phyloP scores from a whole-genome alignment of 1,284 basidiomycete species.

The Trichosporon sp. region DNA sequence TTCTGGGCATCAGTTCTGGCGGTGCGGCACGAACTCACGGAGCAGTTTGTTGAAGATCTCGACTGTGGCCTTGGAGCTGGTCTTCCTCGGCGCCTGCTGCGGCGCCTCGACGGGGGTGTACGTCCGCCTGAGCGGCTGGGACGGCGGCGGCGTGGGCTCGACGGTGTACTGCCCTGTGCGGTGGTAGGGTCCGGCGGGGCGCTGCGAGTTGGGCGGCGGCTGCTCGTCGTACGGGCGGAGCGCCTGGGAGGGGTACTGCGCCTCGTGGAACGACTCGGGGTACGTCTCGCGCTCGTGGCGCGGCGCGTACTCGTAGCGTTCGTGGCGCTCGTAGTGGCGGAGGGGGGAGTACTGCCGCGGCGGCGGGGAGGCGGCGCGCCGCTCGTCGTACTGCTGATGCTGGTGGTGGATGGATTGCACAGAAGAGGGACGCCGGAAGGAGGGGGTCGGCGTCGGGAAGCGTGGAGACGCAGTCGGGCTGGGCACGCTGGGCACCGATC shows the following conservation, averaged over 20 bases:
- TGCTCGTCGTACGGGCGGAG: background rate
- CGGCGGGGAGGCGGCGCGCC: background rate
- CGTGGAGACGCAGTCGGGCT: background rate
- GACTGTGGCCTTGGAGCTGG: background rate
- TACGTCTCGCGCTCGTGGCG: background rate
- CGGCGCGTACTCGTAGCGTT: background rate
- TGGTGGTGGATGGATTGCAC: background rate
- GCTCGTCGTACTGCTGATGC: background rate
- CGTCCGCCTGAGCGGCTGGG: background rate
- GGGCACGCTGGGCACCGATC: background rate
- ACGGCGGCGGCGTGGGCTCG: background rate
- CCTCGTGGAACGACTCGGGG: background rate
- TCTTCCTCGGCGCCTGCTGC: background rate
- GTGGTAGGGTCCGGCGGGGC: background rate
- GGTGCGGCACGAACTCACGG: background rate
- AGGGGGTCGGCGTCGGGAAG: background rate
- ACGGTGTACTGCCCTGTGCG: background rate
- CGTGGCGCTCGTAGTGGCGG: background rate
- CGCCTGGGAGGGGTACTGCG: background rate
- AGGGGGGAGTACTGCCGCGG: background rate
- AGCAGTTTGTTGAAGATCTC: background rate
- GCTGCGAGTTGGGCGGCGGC: background rate
- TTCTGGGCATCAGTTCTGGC: slow-evolving; percentile 5
- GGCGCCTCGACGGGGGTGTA: background rate
- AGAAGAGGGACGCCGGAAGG: background rate